Base-by-base conservation (phyloP, 768 basidiomycete genomes). In the Suillus placidus region DNA sequence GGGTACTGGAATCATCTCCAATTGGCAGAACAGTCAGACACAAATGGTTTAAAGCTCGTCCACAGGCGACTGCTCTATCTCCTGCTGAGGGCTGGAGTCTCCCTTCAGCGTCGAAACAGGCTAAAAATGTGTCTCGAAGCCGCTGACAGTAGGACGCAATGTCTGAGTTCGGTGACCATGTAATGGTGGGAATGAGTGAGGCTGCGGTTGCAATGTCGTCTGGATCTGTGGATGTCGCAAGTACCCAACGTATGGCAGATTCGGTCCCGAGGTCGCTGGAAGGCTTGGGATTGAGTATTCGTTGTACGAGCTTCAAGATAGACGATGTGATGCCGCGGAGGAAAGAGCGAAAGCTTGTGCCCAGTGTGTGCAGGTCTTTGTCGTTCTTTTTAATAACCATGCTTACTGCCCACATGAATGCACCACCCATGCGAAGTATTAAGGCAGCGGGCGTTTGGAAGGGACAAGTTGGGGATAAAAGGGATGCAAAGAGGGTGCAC, bases 371-470 rank as follows among this genome's bases (percentile, higher is more conserved):
- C 7, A 55, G 6, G 38, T 37, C 34, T 30, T 13, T 20, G 40
- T 52, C 42, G 34, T 61, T 52, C 23, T 37, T 20, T 32, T 55
- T 23, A 8, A 61, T 20, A 9, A 61, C 52, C 49, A 43, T 32
- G 16, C 42, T 26, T 13, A 13, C 23, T 61, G 47, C 43, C 43
- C 32, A n/a, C 54, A 52, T 38, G 20, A 56, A 55, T 58, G 49
- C 51, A 34, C 61, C 49, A 37, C 62, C n/a, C 67, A 68, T 40
- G 16, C 61, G 43, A 68, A 30, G 13, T 40, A 55, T 20, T 8
- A 49, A 38, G 26, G 67, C 58, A 30, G 56, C 20, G 14, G 67
- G 67, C 2, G 67, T 68, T 63, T 67, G 67, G 67, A 68, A 68
- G 51, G 67, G 67, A 57, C 67, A 68, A n/a, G 32, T 14, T 20